phyloP scores from a whole-genome alignment of 306 rosid species.

The Vicia villosa region DNA sequence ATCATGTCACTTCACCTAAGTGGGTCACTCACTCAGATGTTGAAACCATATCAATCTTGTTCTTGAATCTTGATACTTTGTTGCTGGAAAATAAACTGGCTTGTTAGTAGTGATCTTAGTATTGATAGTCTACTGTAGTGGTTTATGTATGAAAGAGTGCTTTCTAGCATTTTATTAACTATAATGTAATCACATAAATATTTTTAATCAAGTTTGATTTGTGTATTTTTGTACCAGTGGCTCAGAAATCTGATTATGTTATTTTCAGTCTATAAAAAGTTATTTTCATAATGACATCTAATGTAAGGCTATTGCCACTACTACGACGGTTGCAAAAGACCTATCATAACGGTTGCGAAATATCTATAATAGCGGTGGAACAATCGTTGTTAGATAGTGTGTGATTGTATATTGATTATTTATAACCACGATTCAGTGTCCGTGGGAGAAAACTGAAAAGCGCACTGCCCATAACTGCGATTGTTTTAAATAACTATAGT shows the following conservation, averaged over 20 bases:
- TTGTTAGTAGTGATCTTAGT: constrained; percentile 48
- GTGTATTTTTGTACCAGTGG: constrained; percentile 13
- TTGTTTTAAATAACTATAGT: too few relatives aligned
- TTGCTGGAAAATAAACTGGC: constrained; percentile 64
- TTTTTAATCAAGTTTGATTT: constrained; percentile 67
- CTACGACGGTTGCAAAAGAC: too few relatives aligned
- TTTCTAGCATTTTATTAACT: constrained; percentile 62
- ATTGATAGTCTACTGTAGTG: constrained; percentile 46
- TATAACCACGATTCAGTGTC: too few relatives aligned
- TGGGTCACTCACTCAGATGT: constrained; percentile 61
- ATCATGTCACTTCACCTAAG: constrained; percentile 95
- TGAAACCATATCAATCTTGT: constrained; percentile 54
- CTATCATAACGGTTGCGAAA: too few relatives aligned
- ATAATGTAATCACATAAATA: constrained; percentile 53
- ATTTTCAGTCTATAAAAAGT: background rate
- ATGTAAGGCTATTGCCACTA: too few relatives aligned
- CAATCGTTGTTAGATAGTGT: too few relatives aligned
- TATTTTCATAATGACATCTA: too few relatives aligned
- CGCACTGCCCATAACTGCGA: too few relatives aligned
- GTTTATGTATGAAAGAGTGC: constrained; percentile 41
- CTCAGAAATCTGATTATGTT: background rate
- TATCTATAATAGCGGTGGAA: too few relatives aligned
- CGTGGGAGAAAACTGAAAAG: too few relatives aligned
- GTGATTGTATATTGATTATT: too few relatives aligned
- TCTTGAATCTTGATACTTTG: constrained; percentile 35